Conservation (phyloP, 2,329 filamentous ascomycete genomes). For the Colletotrichum viniferum region DNA sequence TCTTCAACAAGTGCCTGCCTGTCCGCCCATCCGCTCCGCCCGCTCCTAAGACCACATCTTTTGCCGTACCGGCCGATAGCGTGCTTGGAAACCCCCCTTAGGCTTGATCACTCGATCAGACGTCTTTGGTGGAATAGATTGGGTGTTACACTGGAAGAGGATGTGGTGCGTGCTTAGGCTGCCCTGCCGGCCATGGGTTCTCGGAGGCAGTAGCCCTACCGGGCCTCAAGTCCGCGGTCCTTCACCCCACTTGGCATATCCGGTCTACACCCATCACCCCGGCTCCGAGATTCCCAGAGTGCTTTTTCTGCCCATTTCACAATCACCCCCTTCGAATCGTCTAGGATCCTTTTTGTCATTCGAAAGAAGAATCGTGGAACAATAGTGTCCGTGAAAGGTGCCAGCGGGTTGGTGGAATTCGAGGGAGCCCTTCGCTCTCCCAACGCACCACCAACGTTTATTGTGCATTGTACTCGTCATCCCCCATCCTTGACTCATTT, state of each 20-base stretch:
- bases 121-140: conserved; percentile 11
- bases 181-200: neutral
- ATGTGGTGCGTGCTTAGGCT: neutral
- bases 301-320: neutral
- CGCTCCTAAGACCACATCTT: neutral
- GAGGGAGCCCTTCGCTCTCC: neutral
- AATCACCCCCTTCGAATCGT: neutral
- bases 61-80: neutral
- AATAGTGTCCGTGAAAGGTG: neutral
- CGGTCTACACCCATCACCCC: conserved; percentile 2
- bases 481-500: neutral
- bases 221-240: conserved; percentile 3
- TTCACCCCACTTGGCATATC: conserved; percentile 4
- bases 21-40: neutral
- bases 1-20: neutral
- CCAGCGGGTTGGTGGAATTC: neutral
- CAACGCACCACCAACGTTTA: neutral
- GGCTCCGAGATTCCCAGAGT: neutral
- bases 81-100: neutral
- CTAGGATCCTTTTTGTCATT: neutral
- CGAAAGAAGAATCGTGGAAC: neutral
- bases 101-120: neutral
- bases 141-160: conserved; percentile 12
- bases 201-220: conserved; percentile 6
- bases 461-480: neutral